Evolutionary conservation across 2,329 filamentous ascomycete genomes (phyloP).

Genomic region (Diaporthe citriasiana): DNA sequence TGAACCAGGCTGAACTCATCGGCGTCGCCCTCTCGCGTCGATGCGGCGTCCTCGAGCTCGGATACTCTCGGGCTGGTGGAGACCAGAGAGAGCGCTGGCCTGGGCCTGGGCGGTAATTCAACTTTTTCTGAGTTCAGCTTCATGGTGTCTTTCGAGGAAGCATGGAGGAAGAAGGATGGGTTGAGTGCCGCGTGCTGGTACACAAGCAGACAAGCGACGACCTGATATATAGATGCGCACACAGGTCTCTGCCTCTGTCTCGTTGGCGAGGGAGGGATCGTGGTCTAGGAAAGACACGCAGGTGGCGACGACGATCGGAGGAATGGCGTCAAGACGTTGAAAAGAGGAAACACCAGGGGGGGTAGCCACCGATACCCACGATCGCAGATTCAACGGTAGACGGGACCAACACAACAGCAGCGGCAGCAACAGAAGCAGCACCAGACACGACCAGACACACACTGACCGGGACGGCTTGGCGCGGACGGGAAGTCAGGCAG

Average conservation of each 20-base stretch:
- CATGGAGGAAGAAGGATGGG: constrained; percentile 22
- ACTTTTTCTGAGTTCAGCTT: constrained; percentile 36
- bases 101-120: constrained; percentile 32
- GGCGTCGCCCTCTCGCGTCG: constrained; percentile 31
- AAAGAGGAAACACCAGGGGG: constrained; percentile 22
- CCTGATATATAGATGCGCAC: constrained; percentile 35
- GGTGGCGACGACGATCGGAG: constrained; percentile 39
- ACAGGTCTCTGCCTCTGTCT: constrained; percentile 2
- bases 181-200: constrained; percentile 33
- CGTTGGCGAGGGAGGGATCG: constrained; percentile 38
- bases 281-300: constrained; percentile 36
- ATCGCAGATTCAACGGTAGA: constrained; percentile 21
- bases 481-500: constrained; percentile 19
- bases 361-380: constrained; percentile 29
- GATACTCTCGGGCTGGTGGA: constrained; percentile 36
- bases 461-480: constrained; percentile 18
- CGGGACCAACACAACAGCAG: constrained; percentile 3
- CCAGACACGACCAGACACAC: constrained; percentile 15
- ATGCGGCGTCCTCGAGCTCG: constrained; percentile 39
- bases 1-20: constrained; percentile 38
- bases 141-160: constrained; percentile 34
- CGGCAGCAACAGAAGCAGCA: background rate
- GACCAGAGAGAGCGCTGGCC: constrained; percentile 34
- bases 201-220: constrained; percentile 23
- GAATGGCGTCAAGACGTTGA: constrained; percentile 34